phyloP scores from a whole-genome alignment of 2,329 filamentous ascomycete genomes.

The Epichloe gansuensis region DNA sequence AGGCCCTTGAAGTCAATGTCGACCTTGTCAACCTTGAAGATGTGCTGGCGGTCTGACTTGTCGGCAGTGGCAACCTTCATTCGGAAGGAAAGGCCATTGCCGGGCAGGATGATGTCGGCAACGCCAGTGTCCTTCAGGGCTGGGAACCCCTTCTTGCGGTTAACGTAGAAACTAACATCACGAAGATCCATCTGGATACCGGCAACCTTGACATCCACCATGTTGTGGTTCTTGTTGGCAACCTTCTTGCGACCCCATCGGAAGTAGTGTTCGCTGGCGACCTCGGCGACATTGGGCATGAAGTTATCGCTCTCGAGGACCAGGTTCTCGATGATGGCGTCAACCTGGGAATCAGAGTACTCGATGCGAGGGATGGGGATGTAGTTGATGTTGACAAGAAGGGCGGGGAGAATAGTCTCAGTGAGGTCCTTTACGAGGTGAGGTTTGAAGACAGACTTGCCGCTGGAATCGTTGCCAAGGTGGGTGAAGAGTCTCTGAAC shows the following conservation, averaged over 20 bases:
- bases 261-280: slow-evolving; percentile 88
- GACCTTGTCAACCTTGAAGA: slow-evolving; percentile 91
- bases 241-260: slow-evolving; percentile 86
- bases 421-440: slow-evolving; percentile 81
- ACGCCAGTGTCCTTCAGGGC: slow-evolving; percentile 77
- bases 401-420: slow-evolving; percentile 69
- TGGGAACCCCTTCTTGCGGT: slow-evolving; percentile 89
- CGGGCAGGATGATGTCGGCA: slow-evolving; percentile 76
- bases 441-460: slow-evolving; percentile 82
- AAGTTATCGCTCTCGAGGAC: slow-evolving; percentile 95
- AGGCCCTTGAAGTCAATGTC: slow-evolving; percentile 71
- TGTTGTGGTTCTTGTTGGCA: slow-evolving; percentile 69
- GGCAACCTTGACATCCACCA: slow-evolving; percentile 68
- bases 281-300: slow-evolving; percentile 80
- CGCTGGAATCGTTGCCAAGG: slow-evolving; percentile 74
- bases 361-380: slow-evolving; percentile 90
- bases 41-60: slow-evolving; percentile 61
- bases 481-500: slow-evolving; percentile 75
- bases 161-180: slow-evolving; percentile 89
- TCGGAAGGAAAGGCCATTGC: slow-evolving; percentile 82
- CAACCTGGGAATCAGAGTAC: slow-evolving; percentile 70
- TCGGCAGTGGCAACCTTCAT: slow-evolving; percentile 76
- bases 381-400: slow-evolving; percentile 79
- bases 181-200: slow-evolving; percentile 86
- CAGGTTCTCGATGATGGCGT: slow-evolving; percentile 86